Conservation (phyloP, 441 rosid species). For the Brassica balearica region DNA sequence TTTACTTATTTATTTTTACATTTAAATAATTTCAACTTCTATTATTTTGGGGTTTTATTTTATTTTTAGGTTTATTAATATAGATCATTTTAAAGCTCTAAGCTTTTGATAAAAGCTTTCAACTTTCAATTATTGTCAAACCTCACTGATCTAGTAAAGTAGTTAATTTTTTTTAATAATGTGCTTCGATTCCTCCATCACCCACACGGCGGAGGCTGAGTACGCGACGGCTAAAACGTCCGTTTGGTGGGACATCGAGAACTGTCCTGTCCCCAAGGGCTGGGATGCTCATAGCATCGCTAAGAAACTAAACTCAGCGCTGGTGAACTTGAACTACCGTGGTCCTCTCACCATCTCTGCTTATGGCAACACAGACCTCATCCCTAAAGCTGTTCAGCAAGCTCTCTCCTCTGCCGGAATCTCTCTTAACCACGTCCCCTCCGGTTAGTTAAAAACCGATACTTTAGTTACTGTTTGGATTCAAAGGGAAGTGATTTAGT, state of each 20-base stretch:
- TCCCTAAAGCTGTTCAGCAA: conserved; percentile 65
- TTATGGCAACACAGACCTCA: conserved; percentile 73
- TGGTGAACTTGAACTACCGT: conserved; percentile 62
- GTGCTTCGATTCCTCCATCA: background rate
- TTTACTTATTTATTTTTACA: too few relatives aligned
- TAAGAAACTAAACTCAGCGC: conserved; percentile 70
- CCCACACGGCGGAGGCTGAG: conserved; percentile 54
- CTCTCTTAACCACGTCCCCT: conserved; percentile 83
- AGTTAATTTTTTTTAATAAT: too few relatives aligned
- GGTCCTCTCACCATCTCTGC: conserved; percentile 82
- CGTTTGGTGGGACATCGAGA: conserved; percentile 96
- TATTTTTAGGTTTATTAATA: too few relatives aligned
- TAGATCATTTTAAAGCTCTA: too few relatives aligned
- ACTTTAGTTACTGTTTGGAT: background rate
- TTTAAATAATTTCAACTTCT: too few relatives aligned
- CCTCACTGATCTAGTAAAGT: too few relatives aligned
- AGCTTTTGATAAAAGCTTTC: too few relatives aligned
- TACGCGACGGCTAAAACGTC: conserved; percentile 69
- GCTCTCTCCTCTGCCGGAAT: conserved; percentile 83
- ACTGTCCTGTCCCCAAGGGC: conserved; percentile 70
- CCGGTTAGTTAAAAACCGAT: conserved; percentile 51
- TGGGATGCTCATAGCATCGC: conserved; percentile 68
- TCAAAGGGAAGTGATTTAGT: background rate
- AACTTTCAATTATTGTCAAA: too few relatives aligned
- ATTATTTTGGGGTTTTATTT: too few relatives aligned